These are phyloP conservation scores for Colletotrichum endophyticum DNA, from an alignment of 2,329 filamentous ascomycete species.

Conservation along the genomic window DNA sequence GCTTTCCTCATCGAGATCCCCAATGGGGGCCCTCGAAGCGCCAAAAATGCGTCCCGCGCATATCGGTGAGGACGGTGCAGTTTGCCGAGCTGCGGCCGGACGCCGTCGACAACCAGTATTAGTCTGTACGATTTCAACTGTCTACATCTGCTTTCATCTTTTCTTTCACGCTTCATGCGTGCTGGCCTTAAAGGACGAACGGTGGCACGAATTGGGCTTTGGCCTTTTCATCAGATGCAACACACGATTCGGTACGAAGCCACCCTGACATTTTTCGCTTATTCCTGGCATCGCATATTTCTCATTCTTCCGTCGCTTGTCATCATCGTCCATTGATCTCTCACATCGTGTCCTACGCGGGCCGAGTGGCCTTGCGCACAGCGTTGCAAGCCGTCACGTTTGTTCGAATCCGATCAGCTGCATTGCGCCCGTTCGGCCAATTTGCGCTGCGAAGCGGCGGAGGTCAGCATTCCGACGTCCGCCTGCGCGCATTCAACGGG, in stretches of 20 bases:
- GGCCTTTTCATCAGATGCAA: not conserved
- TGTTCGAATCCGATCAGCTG: not conserved
- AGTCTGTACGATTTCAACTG: not conserved
- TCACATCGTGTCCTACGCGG: not conserved
- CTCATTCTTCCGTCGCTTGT: not conserved
- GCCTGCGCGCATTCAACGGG: not conserved
- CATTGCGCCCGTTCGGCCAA: not conserved
- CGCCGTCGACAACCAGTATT: not conserved
- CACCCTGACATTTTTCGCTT: not conserved
- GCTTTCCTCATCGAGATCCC: not conserved
- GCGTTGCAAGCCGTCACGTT: not conserved
- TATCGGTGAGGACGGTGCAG: not conserved
- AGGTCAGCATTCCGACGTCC: not conserved
- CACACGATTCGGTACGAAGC: not conserved
- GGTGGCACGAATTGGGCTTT: not conserved
- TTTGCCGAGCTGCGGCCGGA: not conserved
- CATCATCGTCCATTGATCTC: not conserved
- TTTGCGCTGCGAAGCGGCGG: not conserved
- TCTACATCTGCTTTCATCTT: not conserved
- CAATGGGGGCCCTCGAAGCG: not conserved
- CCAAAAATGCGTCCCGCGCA: not conserved
- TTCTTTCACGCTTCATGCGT: not conserved
- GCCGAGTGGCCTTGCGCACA: not conserved
- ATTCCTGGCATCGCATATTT: not conserved
- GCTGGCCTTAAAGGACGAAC: not conserved